These are phyloP conservation scores for Talaromyces marneffei DNA, from an alignment of 2,329 filamentous ascomycete genomes.

Conservation along the genomic window DNA sequence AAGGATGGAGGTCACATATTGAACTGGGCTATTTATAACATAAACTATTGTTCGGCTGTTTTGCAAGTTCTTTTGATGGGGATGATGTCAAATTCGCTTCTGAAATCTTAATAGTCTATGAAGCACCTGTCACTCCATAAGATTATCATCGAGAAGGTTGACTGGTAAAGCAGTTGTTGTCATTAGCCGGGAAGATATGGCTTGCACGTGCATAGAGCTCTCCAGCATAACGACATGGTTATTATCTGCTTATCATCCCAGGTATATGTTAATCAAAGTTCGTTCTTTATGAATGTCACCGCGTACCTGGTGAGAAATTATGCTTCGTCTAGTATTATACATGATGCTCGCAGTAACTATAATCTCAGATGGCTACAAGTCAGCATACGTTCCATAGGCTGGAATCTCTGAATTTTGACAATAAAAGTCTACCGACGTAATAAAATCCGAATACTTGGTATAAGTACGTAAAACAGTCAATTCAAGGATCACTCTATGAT, in stretches of 20 bases:
- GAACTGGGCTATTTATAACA: background rate
- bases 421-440: background rate
- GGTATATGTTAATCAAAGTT: background rate
- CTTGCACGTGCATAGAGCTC: background rate
- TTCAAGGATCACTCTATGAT: background rate
- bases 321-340: background rate
- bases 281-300: background rate
- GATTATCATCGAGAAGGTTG: background rate
- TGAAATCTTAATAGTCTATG: background rate
- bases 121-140: background rate
- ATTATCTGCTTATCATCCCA: background rate
- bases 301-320: background rate
- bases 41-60: background rate
- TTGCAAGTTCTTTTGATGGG: background rate
- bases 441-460: background rate
- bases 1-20: background rate
- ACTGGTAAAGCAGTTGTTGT: background rate
- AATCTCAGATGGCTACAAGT: background rate
- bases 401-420: background rate
- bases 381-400: background rate
- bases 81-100: background rate
- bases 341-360: background rate
- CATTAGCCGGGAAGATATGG: background rate
- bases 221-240: background rate
- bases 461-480: too few relatives aligned